Evolutionary conservation across 768 basidiomycete genomes (phyloP).

Genomic region (Omphalotus guepiniiformis): DNA sequence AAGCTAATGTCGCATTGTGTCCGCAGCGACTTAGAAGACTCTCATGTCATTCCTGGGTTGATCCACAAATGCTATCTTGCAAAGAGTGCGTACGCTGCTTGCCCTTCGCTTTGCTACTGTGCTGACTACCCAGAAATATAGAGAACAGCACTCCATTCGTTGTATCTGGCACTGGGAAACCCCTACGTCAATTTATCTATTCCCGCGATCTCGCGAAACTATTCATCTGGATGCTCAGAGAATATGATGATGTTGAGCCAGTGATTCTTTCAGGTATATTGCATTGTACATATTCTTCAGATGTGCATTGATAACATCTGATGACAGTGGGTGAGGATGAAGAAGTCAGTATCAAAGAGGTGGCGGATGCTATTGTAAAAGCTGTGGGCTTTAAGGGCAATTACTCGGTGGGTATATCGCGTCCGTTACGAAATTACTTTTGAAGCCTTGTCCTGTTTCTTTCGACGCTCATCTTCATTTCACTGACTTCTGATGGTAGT

Average conservation of each 20-base stretch:
- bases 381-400: slow-evolving; percentile 76
- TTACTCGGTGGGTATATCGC: slow-evolving; percentile 59
- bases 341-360: slow-evolving; percentile 88
- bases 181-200: slow-evolving; percentile 96
- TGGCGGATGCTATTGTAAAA: slow-evolving; percentile 88
- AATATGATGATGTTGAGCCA: slow-evolving; percentile 91
- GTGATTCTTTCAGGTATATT: slow-evolving; percentile 80
- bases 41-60: slow-evolving; percentile 93
- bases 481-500: slow-evolving; percentile 39
- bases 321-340: slow-evolving; percentile 84
- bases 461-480: background rate
- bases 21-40: slow-evolving; percentile 75
- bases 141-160: slow-evolving; percentile 83
- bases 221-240: slow-evolving; percentile 88
- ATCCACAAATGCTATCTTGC: slow-evolving; percentile 93
- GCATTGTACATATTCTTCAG: background rate
- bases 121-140: slow-evolving; percentile 19
- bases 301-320: background rate
- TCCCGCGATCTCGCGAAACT: slow-evolving; percentile 93
- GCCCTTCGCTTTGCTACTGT: background rate
- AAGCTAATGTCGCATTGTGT: slow-evolving; percentile 6
- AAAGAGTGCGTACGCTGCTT: slow-evolving; percentile 51
- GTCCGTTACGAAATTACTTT: background rate
- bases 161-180: slow-evolving; percentile 87
- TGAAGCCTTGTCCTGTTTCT: no score